Conservation (phyloP, 148 eudicot genomes). For the Fallopia convolvulus region DNA sequence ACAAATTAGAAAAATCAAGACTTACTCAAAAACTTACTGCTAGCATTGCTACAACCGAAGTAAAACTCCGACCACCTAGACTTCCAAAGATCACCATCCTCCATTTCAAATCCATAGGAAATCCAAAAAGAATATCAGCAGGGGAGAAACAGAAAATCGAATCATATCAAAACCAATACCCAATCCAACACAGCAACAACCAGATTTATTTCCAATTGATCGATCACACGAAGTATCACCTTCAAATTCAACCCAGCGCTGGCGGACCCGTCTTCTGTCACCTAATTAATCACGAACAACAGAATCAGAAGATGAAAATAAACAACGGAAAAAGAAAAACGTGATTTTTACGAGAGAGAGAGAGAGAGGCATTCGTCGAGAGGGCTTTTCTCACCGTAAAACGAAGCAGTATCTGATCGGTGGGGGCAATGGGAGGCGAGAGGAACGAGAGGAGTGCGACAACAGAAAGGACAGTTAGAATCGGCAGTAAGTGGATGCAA, state of each 20-base stretch:
- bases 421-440: constrained; percentile 38
- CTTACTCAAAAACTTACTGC: constrained; percentile 40
- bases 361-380: background rate
- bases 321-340: background rate
- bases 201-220: background rate
- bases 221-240: constrained; percentile 21
- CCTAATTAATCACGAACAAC: constrained; percentile 22
- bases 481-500: constrained; percentile 31
- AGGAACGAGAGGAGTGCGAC: constrained; percentile 38
- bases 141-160: background rate
- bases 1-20: background rate
- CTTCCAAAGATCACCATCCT: constrained; percentile 52
- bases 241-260: constrained; percentile 17
- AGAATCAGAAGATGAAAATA: constrained; percentile 6
- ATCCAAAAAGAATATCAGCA: background rate
- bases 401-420: constrained; percentile 22
- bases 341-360: background rate
- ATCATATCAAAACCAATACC: constrained; percentile 4
- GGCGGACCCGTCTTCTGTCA: background rate
- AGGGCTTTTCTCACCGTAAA: constrained; percentile 18
- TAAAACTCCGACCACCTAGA: constrained; percentile 45
- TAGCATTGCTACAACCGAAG: constrained; percentile 65
- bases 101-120: background rate
- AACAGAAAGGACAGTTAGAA: constrained; percentile 29
- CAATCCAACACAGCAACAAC: background rate